These are phyloP conservation scores for Gonapodya prolifera DNA, from an alignment of 192 early-diverging fungal genomes.

Conservation along the genomic window DNA sequence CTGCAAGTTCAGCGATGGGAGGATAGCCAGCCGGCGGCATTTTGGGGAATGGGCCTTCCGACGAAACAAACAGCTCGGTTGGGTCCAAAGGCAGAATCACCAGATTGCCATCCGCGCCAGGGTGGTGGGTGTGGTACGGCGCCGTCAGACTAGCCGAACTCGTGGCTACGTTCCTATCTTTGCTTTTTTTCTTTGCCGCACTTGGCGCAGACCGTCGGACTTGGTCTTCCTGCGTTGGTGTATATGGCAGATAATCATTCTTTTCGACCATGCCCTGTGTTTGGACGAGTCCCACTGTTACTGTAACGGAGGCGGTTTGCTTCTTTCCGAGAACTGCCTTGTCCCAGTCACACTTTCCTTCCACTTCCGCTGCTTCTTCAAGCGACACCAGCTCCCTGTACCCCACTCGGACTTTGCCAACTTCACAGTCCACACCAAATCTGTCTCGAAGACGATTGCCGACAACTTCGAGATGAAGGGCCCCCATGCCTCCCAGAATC, in stretches of 20 bases:
- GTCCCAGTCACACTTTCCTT: slow-evolving; percentile 39
- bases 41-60: neutral
- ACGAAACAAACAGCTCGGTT: neutral
- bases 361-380: slow-evolving; percentile 14
- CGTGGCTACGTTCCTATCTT: neutral
- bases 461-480: slow-evolving; percentile 84
- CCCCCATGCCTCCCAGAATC: slow-evolving; percentile 84
- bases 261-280: slow-evolving; percentile 19
- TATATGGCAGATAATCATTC: slow-evolving; percentile 18
- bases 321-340: slow-evolving; percentile 59
- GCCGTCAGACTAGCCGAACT: neutral
- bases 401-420: slow-evolving; percentile 75
- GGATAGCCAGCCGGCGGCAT: neutral
- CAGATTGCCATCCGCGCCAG: neutral
- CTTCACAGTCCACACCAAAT: slow-evolving; percentile 59
- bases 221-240: neutral
- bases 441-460: slow-evolving; percentile 70
- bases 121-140: neutral
- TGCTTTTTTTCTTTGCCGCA: slow-evolving; percentile 14
- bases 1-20: neutral
- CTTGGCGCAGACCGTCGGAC: neutral
- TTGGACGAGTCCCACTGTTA: slow-evolving; percentile 21
- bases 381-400: slow-evolving; percentile 59
- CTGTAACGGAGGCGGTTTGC: slow-evolving; percentile 36
- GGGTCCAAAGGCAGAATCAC: neutral